These are phyloP conservation scores for Pyrenophora seminiperda DNA, from an alignment of 2,329 filamentous ascomycete species.

Conservation along the genomic window DNA sequence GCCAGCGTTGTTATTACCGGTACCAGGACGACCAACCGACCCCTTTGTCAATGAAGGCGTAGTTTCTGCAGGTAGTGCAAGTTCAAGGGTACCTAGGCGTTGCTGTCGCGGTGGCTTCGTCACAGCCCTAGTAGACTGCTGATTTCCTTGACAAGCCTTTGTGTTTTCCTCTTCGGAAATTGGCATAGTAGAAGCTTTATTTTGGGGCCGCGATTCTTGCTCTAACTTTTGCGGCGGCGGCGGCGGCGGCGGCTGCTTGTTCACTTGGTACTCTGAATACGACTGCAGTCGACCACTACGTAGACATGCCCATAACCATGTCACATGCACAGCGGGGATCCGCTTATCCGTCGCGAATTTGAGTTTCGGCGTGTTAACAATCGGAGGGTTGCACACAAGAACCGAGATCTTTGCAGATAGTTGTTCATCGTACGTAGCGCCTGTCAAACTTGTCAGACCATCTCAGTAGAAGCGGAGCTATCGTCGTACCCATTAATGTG, in stretches of 20 bases:
- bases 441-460: conserved; percentile 43
- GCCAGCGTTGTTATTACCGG: conserved; percentile 11
- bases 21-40: conserved; percentile 17
- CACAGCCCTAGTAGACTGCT: conserved; percentile 18
- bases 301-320: conserved; percentile 88
- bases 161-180: conserved; percentile 31
- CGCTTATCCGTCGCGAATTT: conserved; percentile 74
- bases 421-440: conserved; percentile 79
- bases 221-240: conserved; percentile 22
- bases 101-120: conserved; percentile 23
- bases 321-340: conserved; percentile 78
- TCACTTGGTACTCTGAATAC: conserved; percentile 51
- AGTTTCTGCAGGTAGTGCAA: conserved; percentile 28
- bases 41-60: conserved; percentile 29
- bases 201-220: conserved; percentile 18
- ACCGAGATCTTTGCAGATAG: conserved; percentile 75
- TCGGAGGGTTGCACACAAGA: conserved; percentile 69
- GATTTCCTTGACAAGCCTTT: conserved; percentile 28
- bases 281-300: conserved; percentile 55
- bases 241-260: conserved; percentile 17
- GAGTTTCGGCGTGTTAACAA: conserved; percentile 73
- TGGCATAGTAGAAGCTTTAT: conserved; percentile 25
- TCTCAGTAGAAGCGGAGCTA: conserved; percentile 3
- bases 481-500: conserved; percentile 65
- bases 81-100: conserved; percentile 30